Conservation (phyloP, 345 rosid species). For the Citrus australasica region DNA sequence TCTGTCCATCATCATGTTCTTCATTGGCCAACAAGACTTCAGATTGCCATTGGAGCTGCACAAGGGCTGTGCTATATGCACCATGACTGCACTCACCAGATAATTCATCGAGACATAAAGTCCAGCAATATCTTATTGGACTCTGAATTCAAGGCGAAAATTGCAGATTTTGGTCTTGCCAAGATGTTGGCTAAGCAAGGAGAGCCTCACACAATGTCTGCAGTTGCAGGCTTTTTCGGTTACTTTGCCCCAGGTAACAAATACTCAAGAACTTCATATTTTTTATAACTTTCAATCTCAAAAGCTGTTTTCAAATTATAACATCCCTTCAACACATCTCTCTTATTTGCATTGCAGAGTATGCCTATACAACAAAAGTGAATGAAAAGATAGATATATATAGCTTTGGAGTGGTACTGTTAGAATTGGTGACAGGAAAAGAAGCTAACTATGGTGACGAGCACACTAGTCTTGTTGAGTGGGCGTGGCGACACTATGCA, state of each 20-base stretch:
- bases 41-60: conserved; percentile 81
- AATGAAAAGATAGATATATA: conserved; percentile 79
- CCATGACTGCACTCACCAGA: conserved; percentile 66
- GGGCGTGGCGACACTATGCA: conserved; percentile 70
- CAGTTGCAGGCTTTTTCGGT: conserved; percentile 86
- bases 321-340: not conserved
- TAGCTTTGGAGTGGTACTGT: conserved; percentile 89
- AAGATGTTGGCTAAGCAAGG: conserved; percentile 61
- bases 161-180: conserved; percentile 94
- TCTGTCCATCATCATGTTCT: conserved; percentile 24
- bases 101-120: conserved; percentile 86
- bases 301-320: not conserved
- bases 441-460: conserved; percentile 65
- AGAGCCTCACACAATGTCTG: conserved; percentile 69
- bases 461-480: conserved; percentile 65
- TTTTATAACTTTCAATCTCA: not conserved
- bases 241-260: conserved; percentile 84
- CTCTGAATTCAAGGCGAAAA: conserved; percentile 63
- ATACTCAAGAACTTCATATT: not conserved
- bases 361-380: conserved; percentile 72
- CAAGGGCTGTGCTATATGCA: conserved; percentile 90
- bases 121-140: conserved; percentile 85
- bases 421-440: conserved; percentile 82
- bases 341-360: conserved; percentile 43
- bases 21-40: conserved; percentile 70